Percentiles rank a stretch among this genome's conserved stretches.
phyloP scores from a whole-genome alignment of 2,329 filamentous ascomycete species.

The Hysterium pulicare region DNA sequence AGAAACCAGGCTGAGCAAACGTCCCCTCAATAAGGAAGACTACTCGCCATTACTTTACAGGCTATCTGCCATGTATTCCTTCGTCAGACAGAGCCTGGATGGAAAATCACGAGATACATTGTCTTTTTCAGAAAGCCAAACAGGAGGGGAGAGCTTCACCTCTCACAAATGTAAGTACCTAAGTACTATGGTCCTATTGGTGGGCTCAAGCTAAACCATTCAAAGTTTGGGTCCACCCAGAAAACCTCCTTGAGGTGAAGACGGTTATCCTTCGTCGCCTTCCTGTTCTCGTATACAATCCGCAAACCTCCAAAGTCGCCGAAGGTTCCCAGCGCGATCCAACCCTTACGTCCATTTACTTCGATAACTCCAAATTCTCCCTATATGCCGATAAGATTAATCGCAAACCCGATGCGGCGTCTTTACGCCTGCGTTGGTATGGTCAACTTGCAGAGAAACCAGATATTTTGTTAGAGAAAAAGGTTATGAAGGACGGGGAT shows the following conservation, averaged over 20 bases:
- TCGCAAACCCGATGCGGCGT: constrained; percentile 70
- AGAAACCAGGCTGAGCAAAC: constrained; percentile 80
- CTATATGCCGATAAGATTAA: constrained; percentile 85
- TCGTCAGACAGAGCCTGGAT: constrained; percentile 80
- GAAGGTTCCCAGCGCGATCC: constrained; percentile 77
- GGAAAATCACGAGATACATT: constrained; percentile 47
- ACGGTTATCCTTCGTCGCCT: constrained; percentile 88
- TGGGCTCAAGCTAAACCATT: too few species aligned
- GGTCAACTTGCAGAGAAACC: constrained; percentile 76
- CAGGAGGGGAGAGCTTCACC: constrained; percentile 64
- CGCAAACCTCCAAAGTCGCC: constrained; percentile 76
- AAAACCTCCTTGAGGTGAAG: constrained; percentile 96
- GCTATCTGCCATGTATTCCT: constrained; percentile 93
- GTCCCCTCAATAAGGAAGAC: constrained; percentile 93
- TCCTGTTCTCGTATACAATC: constrained; percentile 89
- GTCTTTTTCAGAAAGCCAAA: constrained; percentile 42
- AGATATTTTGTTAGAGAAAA: constrained; percentile 84
- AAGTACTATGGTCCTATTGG: too few species aligned
- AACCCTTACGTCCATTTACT: constrained; percentile 91
- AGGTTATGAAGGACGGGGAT: constrained; percentile 73
- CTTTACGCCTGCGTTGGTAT: constrained; percentile 86
- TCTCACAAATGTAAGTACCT: constrained; percentile 83
- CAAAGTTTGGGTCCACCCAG: constrained; percentile 86
- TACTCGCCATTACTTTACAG: constrained; percentile 86
- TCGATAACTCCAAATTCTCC: constrained; percentile 82